These are phyloP conservation scores for Penicillium sclerotigenum DNA, from an alignment of 2,329 filamentous ascomycete genomes.

Conservation along the genomic window DNA sequence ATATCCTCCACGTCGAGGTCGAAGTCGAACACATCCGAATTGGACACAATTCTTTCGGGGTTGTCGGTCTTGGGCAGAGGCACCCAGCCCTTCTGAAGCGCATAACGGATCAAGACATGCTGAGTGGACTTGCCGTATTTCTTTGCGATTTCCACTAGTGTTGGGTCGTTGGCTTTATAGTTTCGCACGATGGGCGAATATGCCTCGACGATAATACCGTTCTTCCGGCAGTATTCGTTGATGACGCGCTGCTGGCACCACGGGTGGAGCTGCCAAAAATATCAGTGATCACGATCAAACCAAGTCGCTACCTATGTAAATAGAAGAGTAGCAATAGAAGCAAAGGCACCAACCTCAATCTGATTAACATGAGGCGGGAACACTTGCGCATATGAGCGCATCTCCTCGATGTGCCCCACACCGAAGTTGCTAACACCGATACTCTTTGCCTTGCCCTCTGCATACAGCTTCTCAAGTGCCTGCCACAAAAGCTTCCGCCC, in stretches of 20 bases:
- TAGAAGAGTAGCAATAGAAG: not conserved
- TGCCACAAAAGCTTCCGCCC: constrained; percentile 63
- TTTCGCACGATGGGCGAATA: constrained; percentile 61
- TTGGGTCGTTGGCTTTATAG: constrained; percentile 66
- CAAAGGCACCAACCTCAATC: constrained; percentile 57
- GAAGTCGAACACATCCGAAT: constrained; percentile 62
- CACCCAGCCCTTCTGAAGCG: constrained; percentile 72
- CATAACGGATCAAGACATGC: constrained; percentile 77
- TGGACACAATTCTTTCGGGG: constrained; percentile 63
- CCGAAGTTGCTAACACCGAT: constrained; percentile 75
- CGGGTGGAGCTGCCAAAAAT: constrained; percentile 59
- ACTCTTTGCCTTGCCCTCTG: constrained; percentile 58
- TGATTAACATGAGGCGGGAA: constrained; percentile 73
- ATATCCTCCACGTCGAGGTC: constrained; percentile 58
- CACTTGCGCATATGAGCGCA: constrained; percentile 61
- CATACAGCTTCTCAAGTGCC: constrained; percentile 60
- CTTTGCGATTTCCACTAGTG: constrained; percentile 61
- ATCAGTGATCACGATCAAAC: constrained; percentile 13
- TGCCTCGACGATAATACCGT: constrained; percentile 53
- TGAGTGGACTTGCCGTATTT: constrained; percentile 72
- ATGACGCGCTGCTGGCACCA: constrained; percentile 65
- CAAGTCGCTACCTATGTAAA: not conserved
- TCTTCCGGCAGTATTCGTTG: constrained; percentile 53
- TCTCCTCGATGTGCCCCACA: constrained; percentile 64
- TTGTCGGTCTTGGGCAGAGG: constrained; percentile 73